Base-by-base conservation (phyloP, 139 green algal genomes). In the Dunaliella primolecta region DNA sequence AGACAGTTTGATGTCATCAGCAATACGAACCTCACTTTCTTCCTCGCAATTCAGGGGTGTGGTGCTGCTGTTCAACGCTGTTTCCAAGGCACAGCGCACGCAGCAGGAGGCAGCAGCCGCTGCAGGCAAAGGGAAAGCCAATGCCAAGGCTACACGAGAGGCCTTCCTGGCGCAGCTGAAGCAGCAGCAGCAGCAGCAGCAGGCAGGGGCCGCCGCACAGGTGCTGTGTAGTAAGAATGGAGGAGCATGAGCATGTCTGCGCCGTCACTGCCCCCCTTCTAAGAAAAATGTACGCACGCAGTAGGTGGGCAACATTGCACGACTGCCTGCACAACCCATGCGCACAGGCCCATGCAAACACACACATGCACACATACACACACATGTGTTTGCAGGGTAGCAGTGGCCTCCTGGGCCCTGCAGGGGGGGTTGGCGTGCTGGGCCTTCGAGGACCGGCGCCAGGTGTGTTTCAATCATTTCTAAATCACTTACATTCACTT, bases 1-100 rank as follows among this genome's bases (percentile, higher is more conserved):
- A n/a, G n/a, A n/a, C n/a, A n/a, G n/a, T n/a, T n/a, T n/a, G n/a
- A n/a, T n/a, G n/a, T n/a, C n/a, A n/a, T n/a, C n/a, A n/a, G n/a
- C n/a, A n/a, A n/a, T n/a, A n/a, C n/a, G n/a, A n/a, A n/a, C n/a
- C n/a, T n/a, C n/a, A n/a, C n/a, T n/a, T n/a, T n/a, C n/a, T n/a
- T n/a, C n/a, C n/a, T n/a, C n/a, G n/a, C n/a, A n/a, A n/a, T 70
- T 36, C 78, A 83, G 78, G 78, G 78, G 78, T 75, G 78, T 83
- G 37, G 78, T 83, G 36, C 86, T 93, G 37, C 91, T 98, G 57
- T 98, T 98, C 91, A 98, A 98, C 78, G 95, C 95, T 0, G 91
- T 98, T 3, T 86, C 90, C 55, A 95, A 95, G 81, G 93, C 95
- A 0, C 95, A 98, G 87, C 90, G 90, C 77, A 93, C 95, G 1